Conservation (phyloP, 2,329 filamentous ascomycete genomes). For the Blastomyces parvus region DNA sequence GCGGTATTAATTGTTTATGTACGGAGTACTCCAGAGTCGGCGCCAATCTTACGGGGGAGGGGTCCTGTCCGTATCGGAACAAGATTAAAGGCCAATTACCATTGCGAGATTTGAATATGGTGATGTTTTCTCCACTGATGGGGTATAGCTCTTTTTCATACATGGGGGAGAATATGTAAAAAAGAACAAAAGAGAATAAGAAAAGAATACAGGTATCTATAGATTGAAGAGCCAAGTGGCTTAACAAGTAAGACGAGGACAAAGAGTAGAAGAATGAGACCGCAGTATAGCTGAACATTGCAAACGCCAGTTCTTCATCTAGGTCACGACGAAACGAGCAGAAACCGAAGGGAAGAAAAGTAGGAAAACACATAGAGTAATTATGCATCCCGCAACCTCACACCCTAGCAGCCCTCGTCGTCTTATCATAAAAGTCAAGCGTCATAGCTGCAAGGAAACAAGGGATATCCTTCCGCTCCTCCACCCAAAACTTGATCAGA, state of each 20-base stretch:
- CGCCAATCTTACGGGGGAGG: too few species aligned
- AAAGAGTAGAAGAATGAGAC: background rate
- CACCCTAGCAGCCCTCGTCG: slow-evolving; percentile 31
- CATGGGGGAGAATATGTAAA: background rate
- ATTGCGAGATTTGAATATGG: background rate
- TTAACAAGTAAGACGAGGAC: background rate
- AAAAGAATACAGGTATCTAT: background rate
- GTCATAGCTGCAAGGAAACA: slow-evolving; percentile 87
- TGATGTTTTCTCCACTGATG: background rate
- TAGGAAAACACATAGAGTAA: background rate
- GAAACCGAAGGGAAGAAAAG: slow-evolving; percentile 3
- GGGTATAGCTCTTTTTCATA: background rate
- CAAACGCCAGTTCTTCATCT: background rate
- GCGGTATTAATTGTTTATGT: too few species aligned
- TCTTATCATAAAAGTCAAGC: slow-evolving; percentile 77
- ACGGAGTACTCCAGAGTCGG: too few species aligned
- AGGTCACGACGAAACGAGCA: background rate
- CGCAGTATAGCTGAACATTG: too few species aligned
- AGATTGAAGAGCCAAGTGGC: background rate
- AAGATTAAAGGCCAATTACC: background rate
- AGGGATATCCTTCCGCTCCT: slow-evolving; percentile 85
- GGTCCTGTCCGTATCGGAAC: background rate
- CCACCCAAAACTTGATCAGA: slow-evolving; percentile 90
- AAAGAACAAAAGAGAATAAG: background rate
- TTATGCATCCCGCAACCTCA: slow-evolving; percentile 4